These are phyloP conservation scores for Neonectria ditissima DNA, from an alignment of 2,329 filamentous ascomycete genomes.

Conservation along the genomic window DNA sequence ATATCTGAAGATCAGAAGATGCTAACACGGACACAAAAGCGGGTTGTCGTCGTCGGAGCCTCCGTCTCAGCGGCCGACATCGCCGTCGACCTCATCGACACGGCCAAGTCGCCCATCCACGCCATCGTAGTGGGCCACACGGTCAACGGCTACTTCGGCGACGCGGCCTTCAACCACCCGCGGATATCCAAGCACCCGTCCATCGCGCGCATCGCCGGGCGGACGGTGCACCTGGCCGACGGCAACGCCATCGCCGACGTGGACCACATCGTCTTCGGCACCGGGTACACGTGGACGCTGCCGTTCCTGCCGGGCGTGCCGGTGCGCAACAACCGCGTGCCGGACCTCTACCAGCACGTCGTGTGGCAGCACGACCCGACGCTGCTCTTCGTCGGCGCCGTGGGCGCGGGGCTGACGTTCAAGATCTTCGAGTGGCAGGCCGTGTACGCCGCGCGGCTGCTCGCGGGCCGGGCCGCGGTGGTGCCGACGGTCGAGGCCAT, in stretches of 20 bases:
- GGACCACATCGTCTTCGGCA: slow-evolving; percentile 74
- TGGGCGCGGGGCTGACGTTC: slow-evolving; percentile 70
- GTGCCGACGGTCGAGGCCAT: slow-evolving; percentile 65
- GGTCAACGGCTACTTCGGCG: slow-evolving; percentile 67
- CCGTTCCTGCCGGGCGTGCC: slow-evolving; percentile 68
- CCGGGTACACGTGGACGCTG: slow-evolving; percentile 73
- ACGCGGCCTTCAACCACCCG: slow-evolving; percentile 70
- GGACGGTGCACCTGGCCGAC: slow-evolving; percentile 67
- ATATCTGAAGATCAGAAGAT: too few relatives aligned
- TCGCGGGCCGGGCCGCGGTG: slow-evolving; percentile 64
- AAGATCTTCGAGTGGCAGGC: slow-evolving; percentile 78
- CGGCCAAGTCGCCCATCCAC: slow-evolving; percentile 60
- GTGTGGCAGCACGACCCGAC: slow-evolving; percentile 66
- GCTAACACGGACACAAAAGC: slow-evolving; percentile 51
- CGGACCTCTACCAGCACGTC: slow-evolving; percentile 68
- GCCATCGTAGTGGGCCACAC: slow-evolving; percentile 62
- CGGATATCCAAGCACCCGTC: slow-evolving; percentile 59
- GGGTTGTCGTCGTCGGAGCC: slow-evolving; percentile 71
- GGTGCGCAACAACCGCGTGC: slow-evolving; percentile 66
- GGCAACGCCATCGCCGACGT: slow-evolving; percentile 64
- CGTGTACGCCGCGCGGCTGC: slow-evolving; percentile 67
- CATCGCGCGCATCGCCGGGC: slow-evolving; percentile 57
- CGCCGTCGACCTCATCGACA: slow-evolving; percentile 63
- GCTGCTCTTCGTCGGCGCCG: slow-evolving; percentile 69
- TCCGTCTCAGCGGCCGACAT: slow-evolving; percentile 74